These are phyloP conservation scores for Neoboletus magnificus DNA, from an alignment of 768 basidiomycete species.

Conservation along the genomic window DNA sequence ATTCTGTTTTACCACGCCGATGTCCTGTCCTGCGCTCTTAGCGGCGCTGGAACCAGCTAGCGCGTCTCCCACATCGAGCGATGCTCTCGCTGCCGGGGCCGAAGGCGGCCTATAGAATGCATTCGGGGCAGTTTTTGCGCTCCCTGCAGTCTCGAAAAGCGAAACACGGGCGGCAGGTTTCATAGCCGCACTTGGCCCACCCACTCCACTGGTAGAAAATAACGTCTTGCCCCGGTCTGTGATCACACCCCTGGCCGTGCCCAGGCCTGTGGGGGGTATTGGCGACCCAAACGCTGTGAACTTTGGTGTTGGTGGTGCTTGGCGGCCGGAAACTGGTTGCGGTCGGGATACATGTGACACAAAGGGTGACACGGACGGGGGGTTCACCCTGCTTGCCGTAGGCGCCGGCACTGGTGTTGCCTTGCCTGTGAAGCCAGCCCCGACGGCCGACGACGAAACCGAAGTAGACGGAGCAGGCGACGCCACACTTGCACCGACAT, in stretches of 20 bases:
- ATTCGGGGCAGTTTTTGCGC: slow-evolving; percentile 54
- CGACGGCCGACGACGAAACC: slow-evolving; percentile 1
- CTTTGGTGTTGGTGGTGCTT: slow-evolving; percentile 14
- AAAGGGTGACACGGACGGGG: slow-evolving; percentile 6
- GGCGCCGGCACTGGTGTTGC: not conserved
- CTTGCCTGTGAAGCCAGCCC: slow-evolving; percentile 3
- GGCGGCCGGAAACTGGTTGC: not conserved
- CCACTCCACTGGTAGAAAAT: slow-evolving; percentile 3
- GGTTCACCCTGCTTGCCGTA: not conserved
- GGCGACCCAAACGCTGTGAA: slow-evolving; percentile 29
- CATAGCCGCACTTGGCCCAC: not conserved
- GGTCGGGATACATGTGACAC: slow-evolving; percentile 1
- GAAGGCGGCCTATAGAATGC: slow-evolving; percentile 64
- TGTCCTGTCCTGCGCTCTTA: not conserved
- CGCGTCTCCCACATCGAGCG: slow-evolving; percentile 1
- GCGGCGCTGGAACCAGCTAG: not conserved
- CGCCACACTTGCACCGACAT: slow-evolving; percentile 33
- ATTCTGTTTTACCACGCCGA: not conserved
- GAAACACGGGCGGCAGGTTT: slow-evolving; percentile 17
- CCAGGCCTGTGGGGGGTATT: slow-evolving; percentile 6
- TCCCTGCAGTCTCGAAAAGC: slow-evolving; percentile 43
- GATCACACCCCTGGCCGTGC: slow-evolving; percentile 7
- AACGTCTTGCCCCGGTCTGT: slow-evolving; percentile 16
- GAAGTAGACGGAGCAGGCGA: slow-evolving; percentile 9
- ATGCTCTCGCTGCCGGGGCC: not conserved